Base-by-base conservation (phyloP, 768 basidiomycete genomes). In the Panaeolus cyanescens region DNA sequence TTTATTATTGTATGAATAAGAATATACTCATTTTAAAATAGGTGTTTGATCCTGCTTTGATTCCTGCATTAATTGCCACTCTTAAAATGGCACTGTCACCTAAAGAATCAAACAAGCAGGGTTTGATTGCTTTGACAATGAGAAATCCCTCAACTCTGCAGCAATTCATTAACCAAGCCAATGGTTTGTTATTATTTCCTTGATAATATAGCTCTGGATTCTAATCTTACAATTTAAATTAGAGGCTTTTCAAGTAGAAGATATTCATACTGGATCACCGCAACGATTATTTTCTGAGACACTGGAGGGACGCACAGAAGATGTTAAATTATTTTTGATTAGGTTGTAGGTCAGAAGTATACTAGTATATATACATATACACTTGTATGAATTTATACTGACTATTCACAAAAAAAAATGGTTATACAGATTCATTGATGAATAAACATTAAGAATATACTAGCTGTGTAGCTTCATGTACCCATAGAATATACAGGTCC, bases 401-500 rank as follows among this genome's bases (percentile, higher is more conserved):
- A n/a, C n/a, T n/a, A n/a, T n/a, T n/a, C n/a, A n/a, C n/a, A n/a
- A n/a, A n/a, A n/a, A n/a, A n/a, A n/a, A n/a, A n/a, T n/a, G n/a
- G n/a, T n/a, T n/a, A n/a, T n/a, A n/a, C n/a, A n/a, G n/a, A n/a
- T n/a, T n/a, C n/a, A n/a, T n/a, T n/a, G n/a, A n/a, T n/a, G n/a
- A n/a, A n/a, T 39, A 36, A 37, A 1, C 5, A 56, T 4, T 12
- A 42, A 60, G 32, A 30, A 9, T 42, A 32, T 32, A 42, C 34
- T 60, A 79, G 63, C 76, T 79, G 13, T 56, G 65, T 19, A 69
- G 59, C 64, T 92, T 93, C 56, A 93, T 79, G 19, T 77, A 75
- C 15, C 92, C 92, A 70, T 93, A 95, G 58, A 80, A 82, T 15
- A 74, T 73, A 76, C 94, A 95, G 54, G 86, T 88, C 92, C 90